Evolutionary conservation across 495 filamentous ascomycete species (phyloP), one percentile per base, ranked within the genome.

Genomic region (Aspergillus cavernicola): DNA sequence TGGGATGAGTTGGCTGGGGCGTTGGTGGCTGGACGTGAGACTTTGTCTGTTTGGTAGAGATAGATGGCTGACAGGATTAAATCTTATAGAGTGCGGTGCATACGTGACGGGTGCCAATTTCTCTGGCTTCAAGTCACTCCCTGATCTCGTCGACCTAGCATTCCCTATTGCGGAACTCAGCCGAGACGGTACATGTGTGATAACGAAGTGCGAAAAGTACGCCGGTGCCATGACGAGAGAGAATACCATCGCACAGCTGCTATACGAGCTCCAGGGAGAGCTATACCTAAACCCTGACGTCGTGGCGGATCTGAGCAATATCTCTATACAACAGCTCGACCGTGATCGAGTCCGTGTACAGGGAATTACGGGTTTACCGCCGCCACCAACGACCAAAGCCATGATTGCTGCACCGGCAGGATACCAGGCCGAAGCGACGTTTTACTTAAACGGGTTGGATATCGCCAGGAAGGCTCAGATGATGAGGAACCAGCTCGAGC

Each of bases 181-280:
- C 3, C 24, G 42, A 1, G 58, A 66, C 37, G 77, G 76, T 3
- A 53, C 1, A 69, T 60, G 32, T 51, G n/a, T 73, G 0, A 47
- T 65, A 22, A 60, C 52, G 1, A 62, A 60, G 19, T 24, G 36
- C 18, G 41, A 37, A 1, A 22, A 29, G 1, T 18, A 16, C 24
- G 18, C 15, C 1, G 62, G 62, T n/a, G 12, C 26, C 7, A 56
- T 50, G 12, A 73, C 62, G 0, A 64, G 57, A n/a, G 60, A 75
- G 19, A 75, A 70, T 1, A 63, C 73, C 13, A 77, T 65, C 19
- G 65, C 58, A 28, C 72, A 79, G 55, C 56, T 79, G 0, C 50
- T 80, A 13, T 81, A 81, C 53, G 78, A 81, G 59, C 66, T 80
- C 13, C 77, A 80, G 49, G 78, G 78, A 0, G 63, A 62, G 18